Evolutionary conservation across 352 stramenopile species (phyloP), one percentile per base, ranked within the genome.

Genomic region (Elongisporangium prolatum): DNA sequence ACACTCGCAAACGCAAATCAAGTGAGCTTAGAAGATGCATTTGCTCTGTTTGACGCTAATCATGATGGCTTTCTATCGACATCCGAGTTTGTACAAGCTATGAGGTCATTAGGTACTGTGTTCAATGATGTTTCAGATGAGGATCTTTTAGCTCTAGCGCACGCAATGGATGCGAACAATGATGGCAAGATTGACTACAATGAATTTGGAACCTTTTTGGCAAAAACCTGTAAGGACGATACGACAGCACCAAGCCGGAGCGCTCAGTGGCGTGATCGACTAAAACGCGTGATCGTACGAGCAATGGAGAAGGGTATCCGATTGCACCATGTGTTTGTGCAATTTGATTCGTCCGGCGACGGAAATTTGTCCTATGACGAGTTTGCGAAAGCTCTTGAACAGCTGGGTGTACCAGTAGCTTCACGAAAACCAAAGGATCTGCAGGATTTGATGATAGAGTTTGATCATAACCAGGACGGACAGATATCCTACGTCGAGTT

Each of bases 401-500:
- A 84, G 34, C 69, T 94, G 2, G 79, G 79, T 5, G 8, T 50
- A 69, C 20, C 65, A 58, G 10, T 59, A 87, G 28, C 28, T 40
- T 40, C 28, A 40, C 28, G 9, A 5, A 40, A 6, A 13, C 14
- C 28, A 40, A 40, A 40, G 50, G 65, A 68, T 10, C 63, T 92
- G 21, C 58, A 63, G n/a, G 56, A 57, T 4, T 58, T 94, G 2
- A 59, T 93, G 18, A 28, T 18, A 0, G 68, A 79, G 44, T 71
- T 94, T 16, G 83, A 95, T 40, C 61, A 59, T 38, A 68, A 93
- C 51, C 63, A 69, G 17, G 72, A 93, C 50, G 84, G 80, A 0
- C 67, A 55, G 2, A 80, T 97, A 18, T 91, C 86, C 10, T 89
- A 95, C 57, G 57, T 68, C 1, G 89, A 97, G 51, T 96, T 97